Conservation (phyloP, 805 yeast genomes). For the Cyberlindnera mrakii region DNA sequence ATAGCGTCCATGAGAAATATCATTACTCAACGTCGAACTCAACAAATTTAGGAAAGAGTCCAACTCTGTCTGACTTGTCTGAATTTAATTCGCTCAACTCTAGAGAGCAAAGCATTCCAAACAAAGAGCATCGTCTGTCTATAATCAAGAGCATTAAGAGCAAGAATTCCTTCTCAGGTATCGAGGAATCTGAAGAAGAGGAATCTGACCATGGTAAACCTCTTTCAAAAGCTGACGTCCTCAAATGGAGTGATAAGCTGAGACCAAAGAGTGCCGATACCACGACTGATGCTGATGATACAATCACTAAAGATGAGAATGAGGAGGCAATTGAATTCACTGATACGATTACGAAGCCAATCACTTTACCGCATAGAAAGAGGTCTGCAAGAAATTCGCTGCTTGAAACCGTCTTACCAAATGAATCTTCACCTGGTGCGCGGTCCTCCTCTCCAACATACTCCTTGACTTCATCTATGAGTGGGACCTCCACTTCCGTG, state of each 20-base stretch:
- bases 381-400: slow-evolving; percentile 19
- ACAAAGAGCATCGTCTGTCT: slow-evolving; percentile 1
- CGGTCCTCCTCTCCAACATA: slow-evolving; percentile 20
- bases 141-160: slow-evolving; percentile 4
- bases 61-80: slow-evolving; percentile 23
- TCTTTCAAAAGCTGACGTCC: slow-evolving; percentile 12
- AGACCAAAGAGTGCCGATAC: slow-evolving; percentile 3
- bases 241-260: slow-evolving; percentile 21
- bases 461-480: slow-evolving; percentile 14
- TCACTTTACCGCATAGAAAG: slow-evolving; percentile 5
- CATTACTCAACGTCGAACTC: slow-evolving; percentile 25
- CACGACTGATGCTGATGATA: slow-evolving; percentile 1
- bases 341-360: slow-evolving; percentile 15
- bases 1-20: slow-evolving; percentile 9
- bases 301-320: slow-evolving; percentile 8
- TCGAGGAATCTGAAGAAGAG: slow-evolving; percentile 16
- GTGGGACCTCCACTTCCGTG: slow-evolving; percentile 10
- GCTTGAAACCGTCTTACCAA: slow-evolving; percentile 22
- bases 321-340: slow-evolving; percentile 20
- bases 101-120: slow-evolving; percentile 3
- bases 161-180: slow-evolving; percentile 8
- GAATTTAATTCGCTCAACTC: slow-evolving; percentile 17
- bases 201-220: slow-evolving; percentile 9
- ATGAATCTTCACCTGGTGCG: slow-evolving; percentile 14
- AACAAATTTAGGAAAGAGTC: slow-evolving; percentile 23